A percentile compares a stretch with the other conserved stretches of the same genome.
These are phyloP conservation scores for Lippia alba DNA, from an alignment of 305 asterid genomes.

Conservation along the genomic window DNA sequence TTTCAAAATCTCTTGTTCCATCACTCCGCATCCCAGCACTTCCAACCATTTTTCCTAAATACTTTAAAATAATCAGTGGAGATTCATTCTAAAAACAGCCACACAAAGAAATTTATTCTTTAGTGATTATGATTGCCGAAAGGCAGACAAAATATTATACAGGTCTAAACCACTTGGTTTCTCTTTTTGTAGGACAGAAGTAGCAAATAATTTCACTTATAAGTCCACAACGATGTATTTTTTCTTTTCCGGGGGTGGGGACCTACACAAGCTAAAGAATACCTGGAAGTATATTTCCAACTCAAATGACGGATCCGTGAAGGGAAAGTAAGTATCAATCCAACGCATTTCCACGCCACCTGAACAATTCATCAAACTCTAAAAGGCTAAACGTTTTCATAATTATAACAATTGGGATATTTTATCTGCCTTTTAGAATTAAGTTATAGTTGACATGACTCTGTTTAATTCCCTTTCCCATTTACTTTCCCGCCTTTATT, in stretches of 20 bases:
- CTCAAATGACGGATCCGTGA: slow-evolving; percentile 4
- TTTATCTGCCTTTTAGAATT: background rate
- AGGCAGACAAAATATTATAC: slow-evolving; percentile 2
- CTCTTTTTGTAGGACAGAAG: background rate
- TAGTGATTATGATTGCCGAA: background rate
- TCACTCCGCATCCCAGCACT: slow-evolving; percentile 8
- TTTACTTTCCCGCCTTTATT: background rate
- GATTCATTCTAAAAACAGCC: slow-evolving; percentile 21
- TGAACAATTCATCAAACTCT: background rate
- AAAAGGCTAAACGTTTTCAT: background rate
- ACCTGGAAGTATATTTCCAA: slow-evolving; percentile 11
- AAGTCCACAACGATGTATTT: background rate
- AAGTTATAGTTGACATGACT: background rate
- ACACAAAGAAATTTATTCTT: slow-evolving; percentile 1
- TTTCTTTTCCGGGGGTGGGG: no score
- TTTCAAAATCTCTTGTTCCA: slow-evolving; percentile 6
- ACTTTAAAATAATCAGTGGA: slow-evolving; percentile 31
- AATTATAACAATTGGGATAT: background rate
- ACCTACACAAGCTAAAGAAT: background rate
- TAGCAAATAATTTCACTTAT: background rate
- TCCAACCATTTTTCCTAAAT: slow-evolving; percentile 13
- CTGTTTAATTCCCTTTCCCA: background rate
- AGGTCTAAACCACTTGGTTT: background rate
- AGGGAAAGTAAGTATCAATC: slow-evolving; percentile 5
- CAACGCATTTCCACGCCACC: slow-evolving; percentile 10